Evolutionary conservation across 768 basidiomycete species (phyloP).

Genomic region (Termitomyces sp.): DNA sequence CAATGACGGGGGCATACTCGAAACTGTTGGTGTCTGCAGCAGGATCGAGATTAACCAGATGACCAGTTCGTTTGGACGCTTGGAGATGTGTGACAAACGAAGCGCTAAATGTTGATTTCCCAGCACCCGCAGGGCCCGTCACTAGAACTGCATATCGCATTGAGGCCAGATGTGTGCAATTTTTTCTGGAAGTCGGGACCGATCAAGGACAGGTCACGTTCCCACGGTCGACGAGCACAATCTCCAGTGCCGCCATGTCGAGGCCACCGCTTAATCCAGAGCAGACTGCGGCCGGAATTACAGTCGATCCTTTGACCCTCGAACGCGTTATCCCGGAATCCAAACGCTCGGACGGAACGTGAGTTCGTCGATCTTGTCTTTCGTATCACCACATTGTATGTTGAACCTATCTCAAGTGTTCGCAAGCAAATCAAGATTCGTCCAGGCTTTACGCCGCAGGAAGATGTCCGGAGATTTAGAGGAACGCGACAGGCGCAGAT

Average conservation of each 20-base stretch:
- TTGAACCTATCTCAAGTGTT: constrained; percentile 39
- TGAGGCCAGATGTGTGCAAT: not conserved
- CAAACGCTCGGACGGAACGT: constrained; percentile 81
- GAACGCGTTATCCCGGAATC: constrained; percentile 89
- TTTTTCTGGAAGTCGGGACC: not conserved
- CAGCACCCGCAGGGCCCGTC: constrained; percentile 96
- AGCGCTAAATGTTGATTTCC: constrained; percentile 91
- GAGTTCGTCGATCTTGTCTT: constrained; percentile 23
- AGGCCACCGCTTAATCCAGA: constrained; percentile 71
- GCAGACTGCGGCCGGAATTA: constrained; percentile 70
- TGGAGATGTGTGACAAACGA: constrained; percentile 87
- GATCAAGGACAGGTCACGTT: constrained; percentile 1
- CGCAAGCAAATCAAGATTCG: constrained; percentile 87
- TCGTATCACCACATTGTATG: constrained; percentile 6
- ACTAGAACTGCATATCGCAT: constrained; percentile 90
- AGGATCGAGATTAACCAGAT: constrained; percentile 97
- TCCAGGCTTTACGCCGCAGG: constrained; percentile 92
- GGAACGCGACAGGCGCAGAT: constrained; percentile 69
- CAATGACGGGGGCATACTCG: constrained; percentile 88
- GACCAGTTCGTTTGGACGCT: constrained; percentile 74
- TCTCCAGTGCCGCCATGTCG: constrained; percentile 46
- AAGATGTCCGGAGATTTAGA: constrained; percentile 86
- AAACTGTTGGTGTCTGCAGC: constrained; percentile 84
- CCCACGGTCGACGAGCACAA: constrained; percentile 12
- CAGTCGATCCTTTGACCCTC: constrained; percentile 79